Evolutionary conservation across 169 alveolate species (phyloP), one percentile per base, ranked within the genome.

Genomic region (Perkinsus olseni): DNA sequence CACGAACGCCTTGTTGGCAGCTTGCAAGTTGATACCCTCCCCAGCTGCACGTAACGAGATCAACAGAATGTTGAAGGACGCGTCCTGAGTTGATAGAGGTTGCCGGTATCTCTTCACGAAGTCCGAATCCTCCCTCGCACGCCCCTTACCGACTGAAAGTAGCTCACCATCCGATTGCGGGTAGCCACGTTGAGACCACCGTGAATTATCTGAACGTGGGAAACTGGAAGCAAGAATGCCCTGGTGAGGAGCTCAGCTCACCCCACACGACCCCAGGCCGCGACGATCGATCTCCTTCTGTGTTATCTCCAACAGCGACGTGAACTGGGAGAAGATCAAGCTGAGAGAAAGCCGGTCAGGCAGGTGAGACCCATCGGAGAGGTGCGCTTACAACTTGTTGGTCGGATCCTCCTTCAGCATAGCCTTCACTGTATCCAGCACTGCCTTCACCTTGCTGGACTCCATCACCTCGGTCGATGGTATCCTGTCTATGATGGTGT

Each of bases 31-130:
- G 93, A 99, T 97, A 31, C 99, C 99, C 94, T 98, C 98, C 11
- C 99, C 99, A 0, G 99, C 99, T 0, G 99, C 99, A 92, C 97
- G 98, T 91, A 98, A 96, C 91, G 99, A 96, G 93, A 98, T 97
- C 51, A 98, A 95, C 92, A 98, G 95, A 31, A 97, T 98, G 92
- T 97, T 95, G 45, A 96, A 82, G 74, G 94, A 95, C 38, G 97
- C 97, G 62, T 94, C 97, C 38, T 96, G 93, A 91, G 95, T 17
- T 17, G 17, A 45, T 17, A 45, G 62, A 45, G 62, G n/a, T n/a
- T n/a, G n/a, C n/a, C n/a, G n/a, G n/a, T n/a, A n/a, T n/a, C n/a
- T n/a, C n/a, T n/a, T n/a, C n/a, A n/a, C n/a, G n/a, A n/a, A n/a
- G n/a, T n/a, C n/a, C n/a, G n/a, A n/a, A n/a, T n/a, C n/a, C n/a